phyloP scores from a whole-genome alignment of 1,139 yeast species.

The Pichia cactophila region DNA sequence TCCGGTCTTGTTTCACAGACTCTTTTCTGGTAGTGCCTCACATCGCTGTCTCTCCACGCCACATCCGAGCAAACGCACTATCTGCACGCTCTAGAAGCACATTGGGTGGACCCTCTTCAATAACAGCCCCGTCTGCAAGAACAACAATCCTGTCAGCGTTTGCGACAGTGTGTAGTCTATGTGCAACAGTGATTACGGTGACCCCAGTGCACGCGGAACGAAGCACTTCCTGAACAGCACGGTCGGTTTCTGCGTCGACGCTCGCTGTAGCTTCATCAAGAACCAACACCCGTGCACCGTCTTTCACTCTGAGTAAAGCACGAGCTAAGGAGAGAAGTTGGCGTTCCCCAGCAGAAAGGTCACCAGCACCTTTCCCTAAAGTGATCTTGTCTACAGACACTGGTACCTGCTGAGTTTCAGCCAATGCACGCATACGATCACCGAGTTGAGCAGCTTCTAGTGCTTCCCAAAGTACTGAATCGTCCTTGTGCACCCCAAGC shows the following conservation, averaged over 20 bases:
- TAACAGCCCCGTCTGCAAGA: slow-evolving; percentile 58
- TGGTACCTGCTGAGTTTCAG: too few relatives aligned
- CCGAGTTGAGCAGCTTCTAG: slow-evolving; percentile 45
- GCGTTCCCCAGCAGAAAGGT: slow-evolving; percentile 70
- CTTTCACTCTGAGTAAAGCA: slow-evolving; percentile 35
- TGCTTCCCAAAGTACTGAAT: slow-evolving; percentile 45
- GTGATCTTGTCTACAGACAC: neutral
- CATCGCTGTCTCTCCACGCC: neutral
- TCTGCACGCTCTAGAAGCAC: slow-evolving; percentile 37
- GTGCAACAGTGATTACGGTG: slow-evolving; percentile 77
- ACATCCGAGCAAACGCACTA: neutral
- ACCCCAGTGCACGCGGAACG: slow-evolving; percentile 53
- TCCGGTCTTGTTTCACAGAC: neutral
- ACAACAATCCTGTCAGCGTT: slow-evolving; percentile 70
- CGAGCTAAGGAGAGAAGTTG: slow-evolving; percentile 72
- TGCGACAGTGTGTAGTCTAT: slow-evolving; percentile 73
- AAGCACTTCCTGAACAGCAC: slow-evolving; percentile 66
- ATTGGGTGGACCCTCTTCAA: slow-evolving; percentile 62
- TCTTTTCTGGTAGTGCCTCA: too few relatives aligned
- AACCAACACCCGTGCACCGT: slow-evolving; percentile 35
- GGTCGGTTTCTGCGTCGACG: slow-evolving; percentile 74
- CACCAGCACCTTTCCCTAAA: slow-evolving; percentile 62
- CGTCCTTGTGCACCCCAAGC: slow-evolving; percentile 41
- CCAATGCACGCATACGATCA: slow-evolving; percentile 21
- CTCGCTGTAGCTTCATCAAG: slow-evolving; percentile 85